A percentile compares a stretch with the other conserved stretches of the same genome.
phyloP scores from a whole-genome alignment of 371 early-diverging fungal species.

The Coemansia sp. region DNA sequence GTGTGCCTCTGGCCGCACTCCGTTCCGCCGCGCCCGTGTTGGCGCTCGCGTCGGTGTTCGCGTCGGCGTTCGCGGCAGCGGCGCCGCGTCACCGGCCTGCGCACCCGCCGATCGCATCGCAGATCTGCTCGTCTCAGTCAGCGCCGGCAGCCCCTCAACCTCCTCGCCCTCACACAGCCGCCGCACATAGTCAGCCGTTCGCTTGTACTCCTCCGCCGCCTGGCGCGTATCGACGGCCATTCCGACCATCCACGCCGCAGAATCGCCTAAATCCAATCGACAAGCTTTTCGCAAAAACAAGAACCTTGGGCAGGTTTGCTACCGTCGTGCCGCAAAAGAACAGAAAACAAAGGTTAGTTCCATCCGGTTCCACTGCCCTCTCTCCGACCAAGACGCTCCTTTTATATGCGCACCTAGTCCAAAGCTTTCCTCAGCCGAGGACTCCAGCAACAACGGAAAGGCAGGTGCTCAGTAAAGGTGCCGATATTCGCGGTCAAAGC shows the following conservation, averaged over 20 bases:
- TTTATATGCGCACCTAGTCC: too few relatives aligned
- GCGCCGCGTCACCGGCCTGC: neutral
- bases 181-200: conserved; percentile 34
- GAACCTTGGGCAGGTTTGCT: too few relatives aligned
- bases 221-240: conserved; percentile 35
- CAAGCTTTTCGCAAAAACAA: too few relatives aligned
- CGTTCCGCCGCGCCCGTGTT: neutral
- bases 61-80: neutral
- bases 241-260: conserved; percentile 1
- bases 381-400: too few relatives aligned
- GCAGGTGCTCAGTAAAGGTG: too few relatives aligned
- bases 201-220: conserved; percentile 27
- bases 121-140: neutral
- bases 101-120: neutral
- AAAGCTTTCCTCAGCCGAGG: too few relatives aligned
- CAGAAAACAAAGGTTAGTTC: too few relatives aligned
- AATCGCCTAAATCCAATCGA: too few relatives aligned
- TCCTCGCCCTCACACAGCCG: conserved; percentile 36
- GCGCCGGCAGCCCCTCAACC: neutral
- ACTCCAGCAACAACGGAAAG: too few relatives aligned
- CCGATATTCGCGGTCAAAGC: too few relatives aligned
- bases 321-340: too few relatives aligned
- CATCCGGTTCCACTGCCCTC: too few relatives aligned
- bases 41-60: conserved; percentile 4
- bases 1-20: conserved; percentile 25